These are phyloP conservation scores for Chernovozyma aurita DNA, from an alignment of 1,139 yeast species.

Conservation along the genomic window DNA sequence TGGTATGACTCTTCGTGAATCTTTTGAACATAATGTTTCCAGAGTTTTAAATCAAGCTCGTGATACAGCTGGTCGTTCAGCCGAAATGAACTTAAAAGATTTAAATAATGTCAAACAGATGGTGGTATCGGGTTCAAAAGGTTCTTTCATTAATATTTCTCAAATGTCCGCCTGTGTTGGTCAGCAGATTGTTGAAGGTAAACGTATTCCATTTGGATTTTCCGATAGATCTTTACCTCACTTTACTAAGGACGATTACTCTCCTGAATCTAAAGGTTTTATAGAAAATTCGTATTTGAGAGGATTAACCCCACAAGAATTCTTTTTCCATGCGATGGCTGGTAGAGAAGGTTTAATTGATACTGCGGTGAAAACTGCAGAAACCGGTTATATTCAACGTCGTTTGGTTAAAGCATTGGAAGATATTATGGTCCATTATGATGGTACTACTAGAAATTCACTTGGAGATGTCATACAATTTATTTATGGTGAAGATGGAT, in stretches of 20 bases:
- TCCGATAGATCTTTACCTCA: slow-evolving; percentile 96
- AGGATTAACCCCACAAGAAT: slow-evolving; percentile 98
- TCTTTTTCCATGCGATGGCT: slow-evolving; percentile 99
- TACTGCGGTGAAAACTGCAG: slow-evolving; percentile 98
- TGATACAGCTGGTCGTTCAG: slow-evolving; percentile 98
- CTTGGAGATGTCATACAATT: slow-evolving; percentile 95
- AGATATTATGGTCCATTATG: slow-evolving; percentile 98
- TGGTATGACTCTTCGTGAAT: slow-evolving; percentile 98
- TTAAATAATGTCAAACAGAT: slow-evolving; percentile 95
- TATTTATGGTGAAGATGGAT: slow-evolving; percentile 98
- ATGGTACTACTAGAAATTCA: slow-evolving; percentile 97
- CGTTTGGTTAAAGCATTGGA: slow-evolving; percentile 97
- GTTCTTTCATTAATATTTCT: slow-evolving; percentile 97
- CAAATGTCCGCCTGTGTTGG: slow-evolving; percentile 99
- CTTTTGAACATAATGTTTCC: slow-evolving; percentile 95
- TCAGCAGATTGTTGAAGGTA: slow-evolving; percentile 99
- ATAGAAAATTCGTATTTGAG: slow-evolving; percentile 95
- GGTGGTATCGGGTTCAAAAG: slow-evolving; percentile 99
- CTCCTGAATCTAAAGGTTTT: slow-evolving; percentile 97
- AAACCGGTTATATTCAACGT: slow-evolving; percentile 98
- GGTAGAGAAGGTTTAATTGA: slow-evolving; percentile 99
- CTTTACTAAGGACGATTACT: slow-evolving; percentile 95
- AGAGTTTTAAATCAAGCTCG: slow-evolving; percentile 96
- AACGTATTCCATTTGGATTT: slow-evolving; percentile 97
- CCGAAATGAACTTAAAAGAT: slow-evolving; percentile 93